These are phyloP conservation scores for Cercophora scortea DNA, from an alignment of 495 filamentous ascomycete species.

Conservation along the genomic window DNA sequence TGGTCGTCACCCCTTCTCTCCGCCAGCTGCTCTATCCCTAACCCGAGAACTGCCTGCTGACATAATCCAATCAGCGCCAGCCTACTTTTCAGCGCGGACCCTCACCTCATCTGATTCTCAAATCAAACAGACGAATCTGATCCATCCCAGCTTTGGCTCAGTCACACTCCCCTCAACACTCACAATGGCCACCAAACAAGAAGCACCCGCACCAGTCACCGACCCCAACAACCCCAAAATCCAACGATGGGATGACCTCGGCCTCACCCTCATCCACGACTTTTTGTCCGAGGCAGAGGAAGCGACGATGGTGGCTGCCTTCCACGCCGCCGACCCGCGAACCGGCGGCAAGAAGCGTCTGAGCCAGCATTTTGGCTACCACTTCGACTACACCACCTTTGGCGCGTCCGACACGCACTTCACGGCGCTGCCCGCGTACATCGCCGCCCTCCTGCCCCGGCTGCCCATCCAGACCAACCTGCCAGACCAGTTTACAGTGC, in stretches of 20 bases:
- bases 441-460: constrained; percentile 14
- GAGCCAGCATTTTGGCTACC: constrained; percentile 24
- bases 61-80: too few species aligned
- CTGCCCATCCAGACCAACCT: constrained; percentile 15
- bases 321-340: constrained; percentile 12
- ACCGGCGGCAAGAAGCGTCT: constrained; percentile 11
- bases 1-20: too few species aligned
- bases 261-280: constrained; percentile 18
- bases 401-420: constrained; percentile 14
- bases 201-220: constrained; percentile 1
- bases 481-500: constrained; percentile 26
- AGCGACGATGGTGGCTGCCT: constrained; percentile 17
- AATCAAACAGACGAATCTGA: too few species aligned
- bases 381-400: constrained; percentile 29
- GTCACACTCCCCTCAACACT: too few species aligned
- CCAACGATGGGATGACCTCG: constrained; percentile 15
- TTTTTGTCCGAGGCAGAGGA: constrained; percentile 22
- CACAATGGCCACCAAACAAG: neutral
- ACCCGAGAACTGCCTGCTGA: too few species aligned
- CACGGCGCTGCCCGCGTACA: constrained; percentile 19
- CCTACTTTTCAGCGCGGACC: too few species aligned
- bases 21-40: too few species aligned
- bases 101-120: too few species aligned
- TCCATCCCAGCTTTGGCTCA: too few species aligned
- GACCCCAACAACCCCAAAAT: constrained; percentile 15